Percentiles rank a stretch among this genome's conserved stretches.
These are phyloP conservation scores for Nicotiana sylvestris DNA, from an alignment of 257 asterid species.

Conservation along the genomic window DNA sequence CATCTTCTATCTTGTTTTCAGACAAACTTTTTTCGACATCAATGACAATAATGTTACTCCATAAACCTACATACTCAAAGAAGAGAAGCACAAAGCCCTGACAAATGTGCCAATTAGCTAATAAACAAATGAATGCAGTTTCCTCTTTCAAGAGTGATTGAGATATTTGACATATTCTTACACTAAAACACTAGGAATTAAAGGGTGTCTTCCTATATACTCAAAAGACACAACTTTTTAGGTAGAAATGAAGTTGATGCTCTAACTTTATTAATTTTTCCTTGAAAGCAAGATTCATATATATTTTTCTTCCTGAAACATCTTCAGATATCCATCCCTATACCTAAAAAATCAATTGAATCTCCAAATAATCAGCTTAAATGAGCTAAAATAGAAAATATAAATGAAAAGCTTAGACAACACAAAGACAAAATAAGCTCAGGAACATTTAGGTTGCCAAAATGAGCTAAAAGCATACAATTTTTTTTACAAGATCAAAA, in stretches of 20 bases:
- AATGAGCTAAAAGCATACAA: neutral
- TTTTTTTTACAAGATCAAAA: neutral
- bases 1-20: neutral
- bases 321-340: neutral
- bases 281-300: neutral
- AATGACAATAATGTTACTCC: neutral
- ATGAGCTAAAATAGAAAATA: neutral
- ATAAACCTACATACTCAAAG: neutral
- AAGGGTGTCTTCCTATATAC: neutral
- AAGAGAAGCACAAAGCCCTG: neutral
- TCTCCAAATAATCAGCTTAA: neutral
- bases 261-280: neutral
- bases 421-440: neutral
- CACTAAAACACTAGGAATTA: slow-evolving; percentile 3
- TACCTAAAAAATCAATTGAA: slow-evolving; percentile 2
- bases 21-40: neutral
- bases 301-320: neutral
- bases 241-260: neutral
- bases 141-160: neutral
- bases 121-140: neutral
- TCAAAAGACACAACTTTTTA: neutral
- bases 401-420: neutral
- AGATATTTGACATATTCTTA: neutral
- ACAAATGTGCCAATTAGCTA: neutral
- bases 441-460: neutral